Evolutionary conservation across 2,329 filamentous ascomycete species (phyloP).

Genomic region (Sporothrix curviconia): DNA sequence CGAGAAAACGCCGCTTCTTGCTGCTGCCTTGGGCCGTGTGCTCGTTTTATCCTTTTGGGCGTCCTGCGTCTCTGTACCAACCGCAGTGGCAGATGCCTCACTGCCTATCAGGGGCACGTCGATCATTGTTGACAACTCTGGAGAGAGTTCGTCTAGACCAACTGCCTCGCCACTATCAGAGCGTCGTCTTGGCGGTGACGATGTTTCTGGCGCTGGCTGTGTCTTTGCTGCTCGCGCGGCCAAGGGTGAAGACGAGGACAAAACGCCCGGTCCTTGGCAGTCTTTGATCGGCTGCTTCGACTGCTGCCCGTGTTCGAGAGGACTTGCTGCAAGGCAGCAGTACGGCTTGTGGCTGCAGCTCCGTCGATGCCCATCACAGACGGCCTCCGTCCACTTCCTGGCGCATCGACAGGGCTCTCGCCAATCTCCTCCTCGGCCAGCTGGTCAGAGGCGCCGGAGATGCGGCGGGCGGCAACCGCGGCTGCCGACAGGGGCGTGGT

Average conservation of each 20-base stretch:
- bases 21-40: background rate
- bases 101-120: background rate
- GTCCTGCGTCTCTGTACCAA: background rate
- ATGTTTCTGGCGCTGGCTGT: background rate
- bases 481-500: constrained; percentile 5
- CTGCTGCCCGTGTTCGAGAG: constrained; percentile 28
- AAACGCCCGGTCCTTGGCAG: constrained; percentile 16
- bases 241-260: background rate
- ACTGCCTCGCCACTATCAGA: background rate
- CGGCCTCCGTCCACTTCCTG: constrained; percentile 48
- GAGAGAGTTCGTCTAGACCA: constrained; percentile 29
- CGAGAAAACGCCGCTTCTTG: background rate
- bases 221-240: background rate
- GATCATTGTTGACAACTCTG: constrained; percentile 20
- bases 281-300: background rate
- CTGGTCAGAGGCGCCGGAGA: background rate
- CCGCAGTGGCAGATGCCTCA: too few species aligned
- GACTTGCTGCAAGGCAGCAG: constrained; percentile 35
- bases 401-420: constrained; percentile 49
- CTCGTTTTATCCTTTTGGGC: background rate
- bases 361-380: constrained; percentile 28
- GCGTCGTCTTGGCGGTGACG: constrained; percentile 18
- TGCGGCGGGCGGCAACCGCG: too few species aligned
- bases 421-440: constrained; percentile 37
- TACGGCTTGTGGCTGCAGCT: constrained; percentile 29